A percentile compares a stretch with the other conserved stretches of the same genome.
phyloP scores from a whole-genome alignment of 108 stramenopile species.

The Nitzschia sp. region DNA sequence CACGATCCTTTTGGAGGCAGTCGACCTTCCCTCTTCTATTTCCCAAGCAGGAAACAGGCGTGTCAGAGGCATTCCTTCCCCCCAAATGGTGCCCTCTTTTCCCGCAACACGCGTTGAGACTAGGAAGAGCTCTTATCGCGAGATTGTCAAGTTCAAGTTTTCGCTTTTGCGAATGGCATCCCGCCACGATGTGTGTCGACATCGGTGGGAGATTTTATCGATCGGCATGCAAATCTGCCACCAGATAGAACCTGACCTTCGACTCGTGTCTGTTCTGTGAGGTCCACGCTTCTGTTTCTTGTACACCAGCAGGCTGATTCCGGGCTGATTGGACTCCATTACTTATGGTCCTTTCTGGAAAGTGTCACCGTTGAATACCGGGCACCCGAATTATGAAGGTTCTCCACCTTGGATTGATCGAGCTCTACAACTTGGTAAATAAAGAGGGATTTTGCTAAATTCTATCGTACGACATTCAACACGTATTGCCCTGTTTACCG shows the following conservation, averaged over 20 bases:
- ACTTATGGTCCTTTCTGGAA: background rate
- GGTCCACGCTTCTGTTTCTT: background rate
- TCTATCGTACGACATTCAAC: too few species aligned
- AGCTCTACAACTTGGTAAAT: background rate
- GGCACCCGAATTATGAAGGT: background rate
- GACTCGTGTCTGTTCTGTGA: background rate
- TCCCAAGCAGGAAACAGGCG: too few species aligned
- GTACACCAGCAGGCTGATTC: background rate
- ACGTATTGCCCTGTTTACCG: background rate
- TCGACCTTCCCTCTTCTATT: background rate
- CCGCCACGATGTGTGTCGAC: too few species aligned
- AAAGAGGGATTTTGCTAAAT: too few species aligned
- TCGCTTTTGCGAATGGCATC: too few species aligned
- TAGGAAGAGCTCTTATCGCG: too few species aligned
- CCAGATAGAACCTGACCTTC: too few species aligned
- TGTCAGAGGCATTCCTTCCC: background rate
- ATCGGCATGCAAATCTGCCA: too few species aligned
- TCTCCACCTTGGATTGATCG: background rate
- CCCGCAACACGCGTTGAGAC: too few species aligned
- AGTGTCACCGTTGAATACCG: background rate
- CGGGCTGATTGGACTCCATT: background rate
- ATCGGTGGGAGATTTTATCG: too few species aligned
- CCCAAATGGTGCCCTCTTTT: background rate
- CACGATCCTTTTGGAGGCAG: conserved; percentile 4
- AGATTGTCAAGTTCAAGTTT: conserved; percentile 12